Conservation (phyloP, 805 yeast species). For the Candida chilensis region DNA sequence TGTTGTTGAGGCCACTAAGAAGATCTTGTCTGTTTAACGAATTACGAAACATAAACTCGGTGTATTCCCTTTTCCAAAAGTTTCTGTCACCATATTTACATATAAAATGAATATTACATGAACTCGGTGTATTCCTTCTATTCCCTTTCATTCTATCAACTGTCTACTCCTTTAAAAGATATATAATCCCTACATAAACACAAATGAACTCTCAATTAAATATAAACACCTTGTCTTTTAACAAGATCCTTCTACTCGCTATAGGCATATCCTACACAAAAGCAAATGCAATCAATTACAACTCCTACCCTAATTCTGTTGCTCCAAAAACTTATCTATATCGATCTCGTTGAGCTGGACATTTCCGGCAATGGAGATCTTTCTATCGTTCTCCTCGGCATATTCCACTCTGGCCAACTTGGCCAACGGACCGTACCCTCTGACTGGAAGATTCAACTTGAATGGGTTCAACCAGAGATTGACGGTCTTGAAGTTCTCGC, state of each 20-base stretch:
- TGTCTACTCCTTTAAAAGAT: too few relatives aligned
- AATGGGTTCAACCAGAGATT: conserved; percentile 63
- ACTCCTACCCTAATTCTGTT: conserved; percentile 41
- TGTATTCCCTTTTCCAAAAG: too few relatives aligned
- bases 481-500: conserved; percentile 55
- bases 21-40: conserved; percentile 39
- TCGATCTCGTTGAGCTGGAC: conserved; percentile 65
- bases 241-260: too few relatives aligned
- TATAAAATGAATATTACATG: too few relatives aligned
- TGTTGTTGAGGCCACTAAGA: conserved; percentile 62
- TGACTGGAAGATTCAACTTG: conserved; percentile 56
- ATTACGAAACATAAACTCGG: too few relatives aligned
- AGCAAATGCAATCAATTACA: background rate
- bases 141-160: too few relatives aligned
- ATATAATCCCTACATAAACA: too few relatives aligned
- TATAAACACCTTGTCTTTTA: too few relatives aligned
- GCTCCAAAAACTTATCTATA: conserved; percentile 58
- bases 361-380: conserved; percentile 49
- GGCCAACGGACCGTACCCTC: conserved; percentile 68
- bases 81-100: too few relatives aligned
- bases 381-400: conserved; percentile 35
- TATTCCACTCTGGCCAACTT: conserved; percentile 57
- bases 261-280: background rate
- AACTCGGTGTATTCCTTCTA: too few relatives aligned
- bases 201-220: too few relatives aligned